Evolutionary conservation across 441 rosid genomes (phyloP).

Genomic region (Corymbia citriodora): DNA sequence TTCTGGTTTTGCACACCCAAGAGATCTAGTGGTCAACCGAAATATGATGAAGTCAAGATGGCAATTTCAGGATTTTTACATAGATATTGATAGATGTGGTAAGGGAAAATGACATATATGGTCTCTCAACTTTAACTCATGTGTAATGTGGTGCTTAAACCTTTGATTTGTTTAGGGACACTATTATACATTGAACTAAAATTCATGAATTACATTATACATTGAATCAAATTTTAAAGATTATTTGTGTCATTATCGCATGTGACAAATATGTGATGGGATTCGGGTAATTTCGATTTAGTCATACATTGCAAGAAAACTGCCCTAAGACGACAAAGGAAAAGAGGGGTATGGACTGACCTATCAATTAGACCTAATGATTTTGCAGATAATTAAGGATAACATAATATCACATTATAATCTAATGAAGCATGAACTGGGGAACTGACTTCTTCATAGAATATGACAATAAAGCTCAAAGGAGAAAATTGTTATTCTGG

Average conservation of each 20-base stretch:
- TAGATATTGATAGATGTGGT: background rate
- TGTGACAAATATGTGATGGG: background rate
- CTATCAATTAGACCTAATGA: background rate
- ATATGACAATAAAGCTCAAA: background rate
- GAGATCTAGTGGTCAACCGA: background rate
- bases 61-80: background rate
- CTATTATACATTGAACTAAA: background rate
- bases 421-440: background rate
- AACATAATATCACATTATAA: background rate
- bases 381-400: background rate
- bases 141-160: too few species aligned
- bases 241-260: background rate
- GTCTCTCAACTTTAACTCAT: too few species aligned
- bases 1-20: background rate
- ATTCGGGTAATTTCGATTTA: background rate
- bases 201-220: rapidly evolving
- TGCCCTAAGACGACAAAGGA: background rate
- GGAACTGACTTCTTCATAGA: background rate
- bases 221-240: too few species aligned
- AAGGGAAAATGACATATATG: too few species aligned
- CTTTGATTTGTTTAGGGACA: too few species aligned
- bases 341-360: background rate
- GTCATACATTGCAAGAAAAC: background rate
- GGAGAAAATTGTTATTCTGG: background rate
- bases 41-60: background rate